These are phyloP conservation scores for Flaveria robusta DNA, from an alignment of 129 eudicot genomes.

Conservation along the genomic window DNA sequence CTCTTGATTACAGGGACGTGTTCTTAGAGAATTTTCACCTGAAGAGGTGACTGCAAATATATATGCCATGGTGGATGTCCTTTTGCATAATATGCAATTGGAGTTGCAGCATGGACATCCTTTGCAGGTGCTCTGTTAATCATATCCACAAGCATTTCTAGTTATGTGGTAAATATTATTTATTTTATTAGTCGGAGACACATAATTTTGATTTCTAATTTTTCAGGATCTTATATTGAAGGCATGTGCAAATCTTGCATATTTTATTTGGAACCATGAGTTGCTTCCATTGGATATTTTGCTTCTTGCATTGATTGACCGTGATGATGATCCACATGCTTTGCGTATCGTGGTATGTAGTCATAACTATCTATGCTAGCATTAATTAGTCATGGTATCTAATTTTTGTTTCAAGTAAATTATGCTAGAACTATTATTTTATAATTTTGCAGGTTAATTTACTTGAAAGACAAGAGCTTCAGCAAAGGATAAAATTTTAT, in stretches of 20 bases:
- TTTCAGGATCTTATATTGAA: constrained; percentile 78
- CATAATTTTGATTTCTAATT: constrained; percentile 16
- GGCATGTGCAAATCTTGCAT: constrained; percentile 79
- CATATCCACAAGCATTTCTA: background rate
- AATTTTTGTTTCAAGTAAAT: constrained; percentile 12
- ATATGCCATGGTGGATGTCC: constrained; percentile 94
- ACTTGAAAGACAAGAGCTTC: constrained; percentile 94
- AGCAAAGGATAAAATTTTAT: constrained; percentile 76
- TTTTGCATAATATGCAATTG: constrained; percentile 80
- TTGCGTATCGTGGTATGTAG: constrained; percentile 78
- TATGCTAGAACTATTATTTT: background rate
- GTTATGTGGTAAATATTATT: constrained; percentile 9
- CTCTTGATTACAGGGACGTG: constrained; percentile 65
- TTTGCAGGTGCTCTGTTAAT: constrained; percentile 60
- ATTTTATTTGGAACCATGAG: constrained; percentile 94
- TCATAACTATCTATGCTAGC: background rate
- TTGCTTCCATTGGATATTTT: constrained; percentile 90
- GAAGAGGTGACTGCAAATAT: constrained; percentile 95
- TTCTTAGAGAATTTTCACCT: constrained; percentile 90
- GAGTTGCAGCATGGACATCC: constrained; percentile 87
- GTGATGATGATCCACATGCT: constrained; percentile 98
- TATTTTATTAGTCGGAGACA: background rate
- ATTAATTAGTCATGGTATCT: background rate
- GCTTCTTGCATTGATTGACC: constrained; percentile 83
- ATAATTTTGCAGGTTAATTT: constrained; percentile 60